These are phyloP conservation scores for Backusella liffmaniae DNA, from an alignment of 192 early-diverging fungal genomes.

Conservation along the genomic window DNA sequence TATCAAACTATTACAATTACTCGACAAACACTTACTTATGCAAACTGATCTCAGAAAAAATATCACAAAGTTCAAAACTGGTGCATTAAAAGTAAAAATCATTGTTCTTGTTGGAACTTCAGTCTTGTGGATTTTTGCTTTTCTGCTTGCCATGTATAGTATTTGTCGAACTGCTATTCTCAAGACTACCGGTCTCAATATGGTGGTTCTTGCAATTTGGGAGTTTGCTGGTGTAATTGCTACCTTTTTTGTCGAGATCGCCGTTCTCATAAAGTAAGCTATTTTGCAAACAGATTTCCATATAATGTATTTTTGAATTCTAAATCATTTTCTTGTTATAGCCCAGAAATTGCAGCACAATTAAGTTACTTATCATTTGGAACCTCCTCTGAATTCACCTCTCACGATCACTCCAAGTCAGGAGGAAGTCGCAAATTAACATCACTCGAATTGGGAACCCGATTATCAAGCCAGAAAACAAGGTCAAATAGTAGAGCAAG, in stretches of 20 bases:
- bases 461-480: not conserved
- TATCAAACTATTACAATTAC: not conserved
- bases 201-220: not conserved
- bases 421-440: not conserved
- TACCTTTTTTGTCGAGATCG: not conserved
- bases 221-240: not conserved
- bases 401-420: not conserved
- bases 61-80: not conserved
- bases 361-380: constrained; percentile 1
- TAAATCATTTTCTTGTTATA: not conserved
- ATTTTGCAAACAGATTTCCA: not conserved
- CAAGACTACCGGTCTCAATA: not conserved
- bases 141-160: not conserved
- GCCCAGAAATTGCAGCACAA: not conserved
- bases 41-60: not conserved
- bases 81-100: constrained; percentile 1
- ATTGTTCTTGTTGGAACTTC: not conserved
- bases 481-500: not conserved
- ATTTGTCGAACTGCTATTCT: constrained; percentile 2
- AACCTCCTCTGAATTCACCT: not conserved
- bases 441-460: not conserved
- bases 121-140: not conserved
- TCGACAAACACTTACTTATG: not conserved
- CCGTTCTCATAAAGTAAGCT: constrained; percentile 2
- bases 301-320: not conserved